These are phyloP conservation scores for Simmondsia chinensis DNA, from an alignment of 148 eudicot species.

Conservation along the genomic window DNA sequence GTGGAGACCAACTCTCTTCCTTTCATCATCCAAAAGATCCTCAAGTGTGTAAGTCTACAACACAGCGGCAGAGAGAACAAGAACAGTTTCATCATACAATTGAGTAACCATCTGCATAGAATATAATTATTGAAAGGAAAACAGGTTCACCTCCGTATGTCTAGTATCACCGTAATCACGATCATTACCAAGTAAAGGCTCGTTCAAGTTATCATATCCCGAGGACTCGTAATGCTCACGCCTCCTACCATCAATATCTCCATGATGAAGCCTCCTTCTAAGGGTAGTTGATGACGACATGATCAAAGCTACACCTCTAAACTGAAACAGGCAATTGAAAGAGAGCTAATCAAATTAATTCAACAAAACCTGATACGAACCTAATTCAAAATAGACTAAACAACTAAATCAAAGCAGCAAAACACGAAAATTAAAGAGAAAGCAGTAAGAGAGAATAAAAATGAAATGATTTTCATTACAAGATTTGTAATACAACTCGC, in stretches of 20 bases:
- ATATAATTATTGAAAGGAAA: neutral
- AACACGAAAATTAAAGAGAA: no score
- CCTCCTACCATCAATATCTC: conserved; percentile 57
- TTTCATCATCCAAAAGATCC: conserved; percentile 46
- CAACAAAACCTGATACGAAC: no score
- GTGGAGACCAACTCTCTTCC: conserved; percentile 36
- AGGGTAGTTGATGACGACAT: conserved; percentile 40
- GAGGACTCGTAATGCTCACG: conserved; percentile 43
- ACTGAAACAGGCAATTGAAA: no score
- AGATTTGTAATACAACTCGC: no score
- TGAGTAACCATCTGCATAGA: neutral
- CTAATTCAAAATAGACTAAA: no score
- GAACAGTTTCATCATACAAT: conserved; percentile 8
- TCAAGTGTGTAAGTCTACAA: conserved; percentile 22
- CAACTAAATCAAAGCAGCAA: no score
- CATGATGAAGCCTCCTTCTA: conserved; percentile 67
- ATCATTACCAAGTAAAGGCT: conserved; percentile 50
- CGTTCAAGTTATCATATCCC: conserved; percentile 29
- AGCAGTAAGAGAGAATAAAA: no score
- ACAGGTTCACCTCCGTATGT: conserved; percentile 14
- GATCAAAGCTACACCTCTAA: conserved; percentile 2
- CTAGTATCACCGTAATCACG: conserved; percentile 13
- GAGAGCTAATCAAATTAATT: no score
- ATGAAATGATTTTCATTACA: no score
- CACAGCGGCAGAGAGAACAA: conserved; percentile 7